phyloP scores from a whole-genome alignment of 176 grass and related monocot species.

The Raddia distichophylla region DNA sequence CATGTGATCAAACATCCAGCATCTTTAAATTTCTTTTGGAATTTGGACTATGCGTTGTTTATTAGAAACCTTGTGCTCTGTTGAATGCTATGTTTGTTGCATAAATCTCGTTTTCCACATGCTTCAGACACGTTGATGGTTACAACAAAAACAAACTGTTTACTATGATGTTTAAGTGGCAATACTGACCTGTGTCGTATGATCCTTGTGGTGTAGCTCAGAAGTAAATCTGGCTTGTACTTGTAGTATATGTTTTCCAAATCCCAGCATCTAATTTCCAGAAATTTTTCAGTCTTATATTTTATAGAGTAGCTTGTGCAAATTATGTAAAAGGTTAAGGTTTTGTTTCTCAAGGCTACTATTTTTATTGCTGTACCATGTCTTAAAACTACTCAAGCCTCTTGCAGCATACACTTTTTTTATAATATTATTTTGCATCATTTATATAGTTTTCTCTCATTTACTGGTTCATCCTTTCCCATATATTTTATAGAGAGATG shows the following conservation, averaged over 20 bases:
- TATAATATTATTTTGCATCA: background rate
- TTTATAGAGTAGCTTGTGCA: background rate
- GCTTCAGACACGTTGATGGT: background rate
- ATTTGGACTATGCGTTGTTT: background rate
- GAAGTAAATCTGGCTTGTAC: background rate
- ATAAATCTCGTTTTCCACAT: background rate
- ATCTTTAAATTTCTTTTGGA: background rate
- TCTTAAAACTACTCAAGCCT: background rate
- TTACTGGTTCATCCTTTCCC: background rate
- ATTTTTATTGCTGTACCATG: background rate
- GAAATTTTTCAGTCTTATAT: background rate
- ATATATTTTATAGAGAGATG: background rate
- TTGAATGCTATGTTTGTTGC: background rate
- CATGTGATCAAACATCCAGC: background rate
- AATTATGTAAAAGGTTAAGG: background rate
- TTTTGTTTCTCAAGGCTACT: background rate
- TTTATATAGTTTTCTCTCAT: slow-evolving; percentile 8
- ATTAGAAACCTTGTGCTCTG: background rate
- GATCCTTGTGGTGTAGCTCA: background rate
- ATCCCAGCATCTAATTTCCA: background rate
- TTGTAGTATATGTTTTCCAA: slow-evolving; percentile 7
- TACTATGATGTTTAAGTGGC: background rate
- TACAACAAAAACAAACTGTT: background rate
- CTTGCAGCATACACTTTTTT: background rate
- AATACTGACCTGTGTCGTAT: background rate